Base-by-base conservation (phyloP, 2,329 filamentous ascomycete species). In the Fusarium drepaniforme region DNA sequence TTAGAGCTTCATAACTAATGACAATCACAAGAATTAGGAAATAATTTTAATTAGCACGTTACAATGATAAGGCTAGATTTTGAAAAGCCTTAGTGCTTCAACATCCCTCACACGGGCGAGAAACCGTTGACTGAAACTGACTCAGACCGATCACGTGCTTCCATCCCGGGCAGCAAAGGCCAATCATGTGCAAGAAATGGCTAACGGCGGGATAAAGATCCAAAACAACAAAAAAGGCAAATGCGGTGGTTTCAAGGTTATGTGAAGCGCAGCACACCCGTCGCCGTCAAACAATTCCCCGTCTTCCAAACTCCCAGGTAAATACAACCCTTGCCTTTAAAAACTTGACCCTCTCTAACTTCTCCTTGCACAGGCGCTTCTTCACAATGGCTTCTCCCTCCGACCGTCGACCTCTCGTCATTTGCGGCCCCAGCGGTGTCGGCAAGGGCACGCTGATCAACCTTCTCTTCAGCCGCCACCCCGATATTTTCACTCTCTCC, bases 371-470 rank as follows among this genome's bases (percentile, higher is more conserved):
- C 4, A 75, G 73, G 61, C 73, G 66, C 60, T 75, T 58, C 30
- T 72, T 77, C 72, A 69, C 74, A 69, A 79, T 79, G 78, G 72
- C 76, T 66, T 74, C 57, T 46, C 85, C 87, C 16, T 76, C 84
- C 64, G 88, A 90, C 80, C 84, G 84, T 75, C 89, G 90, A 37
- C 93, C 93, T 16, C 88, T 96, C 79, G 91, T 97, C 78, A 93
- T 97, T 83, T 94, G 92, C 59, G 94, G 94, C 66, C 94, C 94
- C 72, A 93, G 91, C 13, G 94, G 94, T 81, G 90, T 94, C 58
- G 94, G 94, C 77, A 97, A 97, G 85, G 93, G 93, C 78, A 97
- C 94, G 21, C 90, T 96, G 73, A 91, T 93, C 83, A 92, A 91
- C 80, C 88, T 90, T 60, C 91, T 96, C 60, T 93, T 95, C 81